Conservation (phyloP, 2,329 filamentous ascomycete species). For the Aspergillus niger region DNA sequence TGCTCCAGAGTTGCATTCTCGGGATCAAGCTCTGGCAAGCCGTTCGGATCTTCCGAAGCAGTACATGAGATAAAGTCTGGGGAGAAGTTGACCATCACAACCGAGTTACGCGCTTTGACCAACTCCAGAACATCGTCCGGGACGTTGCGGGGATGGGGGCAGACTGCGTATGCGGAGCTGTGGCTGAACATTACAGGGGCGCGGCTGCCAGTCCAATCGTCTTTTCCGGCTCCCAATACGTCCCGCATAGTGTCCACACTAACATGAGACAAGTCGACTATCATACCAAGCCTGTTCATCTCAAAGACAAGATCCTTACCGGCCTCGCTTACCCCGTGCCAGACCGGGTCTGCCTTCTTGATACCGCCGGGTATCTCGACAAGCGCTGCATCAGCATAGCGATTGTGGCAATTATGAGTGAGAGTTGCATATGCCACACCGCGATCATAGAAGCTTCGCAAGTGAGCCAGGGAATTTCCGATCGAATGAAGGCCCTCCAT, state of each 20-base stretch:
- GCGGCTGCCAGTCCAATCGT: constrained; percentile 68
- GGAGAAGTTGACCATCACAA: constrained; percentile 91
- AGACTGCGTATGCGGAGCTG: constrained; percentile 76
- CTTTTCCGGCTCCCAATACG: constrained; percentile 65
- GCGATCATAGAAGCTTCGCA: constrained; percentile 73
- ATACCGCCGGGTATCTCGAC: constrained; percentile 39
- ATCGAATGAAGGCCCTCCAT: constrained; percentile 93
- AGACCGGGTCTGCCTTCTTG: constrained; percentile 40
- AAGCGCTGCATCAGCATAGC: constrained; percentile 81
- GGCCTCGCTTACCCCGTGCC: constrained; percentile 68
- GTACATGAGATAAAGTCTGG: constrained; percentile 81
- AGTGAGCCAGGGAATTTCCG: constrained; percentile 68
- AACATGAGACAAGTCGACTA: constrained; percentile 85
- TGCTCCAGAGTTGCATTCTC: constrained; percentile 72
- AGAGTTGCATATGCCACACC: constrained; percentile 87
- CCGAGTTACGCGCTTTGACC: constrained; percentile 69
- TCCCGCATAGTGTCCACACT: constrained; percentile 81
- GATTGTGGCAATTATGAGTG: constrained; percentile 92
- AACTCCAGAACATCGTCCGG: constrained; percentile 78
- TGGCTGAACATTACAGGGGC: constrained; percentile 90
- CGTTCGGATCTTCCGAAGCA: constrained; percentile 59
- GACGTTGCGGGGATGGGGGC: constrained; percentile 87
- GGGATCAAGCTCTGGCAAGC: constrained; percentile 68
- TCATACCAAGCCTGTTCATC: constrained; percentile 93
- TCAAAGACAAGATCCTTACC: constrained; percentile 73